A percentile compares a stretch with the other conserved stretches of the same genome.
Conservation (phyloP, 495 filamentous ascomycete genomes). For the Trichoderma asperelloides region DNA sequence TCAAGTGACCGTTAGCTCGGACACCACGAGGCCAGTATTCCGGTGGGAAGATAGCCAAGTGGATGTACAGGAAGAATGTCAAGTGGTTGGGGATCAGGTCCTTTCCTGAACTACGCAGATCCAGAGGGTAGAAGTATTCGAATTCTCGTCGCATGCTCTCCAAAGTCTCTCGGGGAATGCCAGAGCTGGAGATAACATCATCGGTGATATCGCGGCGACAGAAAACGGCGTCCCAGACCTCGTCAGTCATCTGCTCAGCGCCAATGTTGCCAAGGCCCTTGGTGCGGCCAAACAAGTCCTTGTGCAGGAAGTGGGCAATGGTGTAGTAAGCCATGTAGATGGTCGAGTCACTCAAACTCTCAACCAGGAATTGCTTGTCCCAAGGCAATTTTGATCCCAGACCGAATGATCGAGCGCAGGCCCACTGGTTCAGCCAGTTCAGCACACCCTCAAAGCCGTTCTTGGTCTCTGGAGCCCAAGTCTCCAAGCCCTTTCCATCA, state of each 20-base stretch:
- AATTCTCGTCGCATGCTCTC: conserved; percentile 80
- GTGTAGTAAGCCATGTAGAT: conserved; percentile 98
- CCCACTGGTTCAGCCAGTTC: conserved; percentile 91
- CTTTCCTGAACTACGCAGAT: conserved; percentile 76
- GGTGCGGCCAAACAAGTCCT: conserved; percentile 63
- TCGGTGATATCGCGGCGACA: conserved; percentile 50
- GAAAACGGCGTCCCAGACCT: conserved; percentile 95
- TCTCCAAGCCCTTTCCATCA: conserved; percentile 58
- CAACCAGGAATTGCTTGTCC: conserved; percentile 87
- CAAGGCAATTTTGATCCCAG: conserved; percentile 93
- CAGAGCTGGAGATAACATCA: conserved; percentile 47
- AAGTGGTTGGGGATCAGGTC: conserved; percentile 84
- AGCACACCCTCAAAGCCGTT: conserved; percentile 77
- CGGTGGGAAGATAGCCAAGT: conserved; percentile 76
- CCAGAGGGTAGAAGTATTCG: conserved; percentile 93
- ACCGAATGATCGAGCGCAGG: conserved; percentile 84
- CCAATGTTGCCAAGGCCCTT: conserved; percentile 56
- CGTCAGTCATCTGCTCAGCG: conserved; percentile 86
- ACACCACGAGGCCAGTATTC: conserved; percentile 81
- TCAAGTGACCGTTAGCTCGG: conserved; percentile 83
- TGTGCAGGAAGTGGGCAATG: conserved; percentile 78
- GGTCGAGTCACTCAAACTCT: conserved; percentile 81
- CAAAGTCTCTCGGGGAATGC: conserved; percentile 62
- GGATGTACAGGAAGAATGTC: conserved; percentile 95
- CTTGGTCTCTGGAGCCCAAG: conserved; percentile 69